Conservation (phyloP, 139 green algal species). For the Ulvella scutata region DNA sequence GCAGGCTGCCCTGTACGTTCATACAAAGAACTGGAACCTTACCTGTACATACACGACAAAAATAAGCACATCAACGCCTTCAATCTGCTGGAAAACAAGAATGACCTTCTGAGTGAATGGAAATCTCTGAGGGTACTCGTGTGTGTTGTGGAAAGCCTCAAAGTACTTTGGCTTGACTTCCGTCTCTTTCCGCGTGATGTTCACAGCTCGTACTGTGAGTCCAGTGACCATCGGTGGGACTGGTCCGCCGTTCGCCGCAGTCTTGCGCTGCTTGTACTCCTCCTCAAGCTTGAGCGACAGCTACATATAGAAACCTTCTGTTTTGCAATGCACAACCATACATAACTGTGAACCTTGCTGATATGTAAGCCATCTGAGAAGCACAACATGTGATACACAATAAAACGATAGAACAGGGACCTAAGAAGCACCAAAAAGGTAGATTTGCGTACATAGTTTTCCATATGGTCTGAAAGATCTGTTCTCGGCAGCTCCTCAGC, state of each 20-base stretch:
- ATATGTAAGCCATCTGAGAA: too few species aligned
- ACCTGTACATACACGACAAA: neutral
- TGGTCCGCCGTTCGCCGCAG: conserved; percentile 15
- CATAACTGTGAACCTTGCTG: too few species aligned
- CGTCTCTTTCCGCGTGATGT: conserved; percentile 77
- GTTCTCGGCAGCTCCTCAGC: conserved; percentile 70
- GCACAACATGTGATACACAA: too few species aligned
- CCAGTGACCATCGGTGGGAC: conserved; percentile 25
- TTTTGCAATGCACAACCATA: too few species aligned
- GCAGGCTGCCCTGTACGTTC: conserved; percentile 52
- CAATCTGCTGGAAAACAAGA: conserved; percentile 83
- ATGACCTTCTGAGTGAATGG: conserved; percentile 87
- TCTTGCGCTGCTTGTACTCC: conserved; percentile 19
- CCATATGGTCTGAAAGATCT: conserved; percentile 51
- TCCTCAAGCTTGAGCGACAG: conserved; percentile 25
- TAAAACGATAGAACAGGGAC: too few species aligned
- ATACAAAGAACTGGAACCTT: conserved; percentile 69
- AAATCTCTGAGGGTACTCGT: conserved; percentile 60
- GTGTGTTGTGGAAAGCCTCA: conserved; percentile 40
- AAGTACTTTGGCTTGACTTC: conserved; percentile 71
- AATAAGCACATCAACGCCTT: conserved; percentile 25
- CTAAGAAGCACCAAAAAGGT: too few species aligned
- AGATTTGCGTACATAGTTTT: conserved; percentile 9
- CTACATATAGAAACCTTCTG: conserved; percentile 21
- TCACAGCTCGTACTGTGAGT: conserved; percentile 87